phyloP scores from a whole-genome alignment of 371 early-diverging fungal genomes.

The Syncephalastrum racemosum region DNA sequence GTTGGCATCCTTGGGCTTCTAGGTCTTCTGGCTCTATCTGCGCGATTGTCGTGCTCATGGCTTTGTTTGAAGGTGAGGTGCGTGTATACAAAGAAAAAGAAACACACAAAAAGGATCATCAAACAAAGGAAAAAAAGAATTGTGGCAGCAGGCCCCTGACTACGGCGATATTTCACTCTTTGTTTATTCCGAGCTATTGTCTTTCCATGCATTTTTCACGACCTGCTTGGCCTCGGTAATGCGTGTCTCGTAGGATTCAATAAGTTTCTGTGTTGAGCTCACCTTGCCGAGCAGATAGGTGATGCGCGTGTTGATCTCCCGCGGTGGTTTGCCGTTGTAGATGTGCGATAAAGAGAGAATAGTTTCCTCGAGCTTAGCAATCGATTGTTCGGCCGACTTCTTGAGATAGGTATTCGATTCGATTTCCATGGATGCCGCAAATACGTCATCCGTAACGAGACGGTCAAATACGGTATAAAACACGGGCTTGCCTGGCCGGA shows the following conservation, averaged over 20 bases:
- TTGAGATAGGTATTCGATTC: constrained; percentile 68
- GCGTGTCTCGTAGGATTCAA: constrained; percentile 55
- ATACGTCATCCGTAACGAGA: constrained; percentile 65
- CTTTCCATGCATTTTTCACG: constrained; percentile 34
- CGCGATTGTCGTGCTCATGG: too few species aligned
- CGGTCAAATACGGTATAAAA: constrained; percentile 75
- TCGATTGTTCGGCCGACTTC: constrained; percentile 64
- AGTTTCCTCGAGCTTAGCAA: constrained; percentile 73
- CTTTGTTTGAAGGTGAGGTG: too few species aligned
- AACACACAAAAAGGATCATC: not conserved
- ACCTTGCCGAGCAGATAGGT: constrained; percentile 58
- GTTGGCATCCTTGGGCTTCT: too few species aligned
- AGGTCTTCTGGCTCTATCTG: too few species aligned
- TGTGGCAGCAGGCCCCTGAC: not conserved
- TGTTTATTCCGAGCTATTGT: constrained; percentile 2
- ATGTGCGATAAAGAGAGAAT: constrained; percentile 53
- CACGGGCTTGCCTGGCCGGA: constrained; percentile 84
- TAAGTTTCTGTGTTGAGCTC: constrained; percentile 46
- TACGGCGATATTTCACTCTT: not conserved
- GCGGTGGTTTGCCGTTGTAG: constrained; percentile 49
- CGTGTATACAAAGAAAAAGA: too few species aligned
- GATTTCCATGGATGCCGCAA: constrained; percentile 80
- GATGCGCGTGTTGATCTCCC: constrained; percentile 56
- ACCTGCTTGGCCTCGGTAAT: constrained; percentile 47
- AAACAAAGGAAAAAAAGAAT: not conserved